Evolutionary conservation across 1,284 basidiomycete species (phyloP), one percentile per base, ranked within the genome.

Genomic region (Amylostereum areolatum): DNA sequence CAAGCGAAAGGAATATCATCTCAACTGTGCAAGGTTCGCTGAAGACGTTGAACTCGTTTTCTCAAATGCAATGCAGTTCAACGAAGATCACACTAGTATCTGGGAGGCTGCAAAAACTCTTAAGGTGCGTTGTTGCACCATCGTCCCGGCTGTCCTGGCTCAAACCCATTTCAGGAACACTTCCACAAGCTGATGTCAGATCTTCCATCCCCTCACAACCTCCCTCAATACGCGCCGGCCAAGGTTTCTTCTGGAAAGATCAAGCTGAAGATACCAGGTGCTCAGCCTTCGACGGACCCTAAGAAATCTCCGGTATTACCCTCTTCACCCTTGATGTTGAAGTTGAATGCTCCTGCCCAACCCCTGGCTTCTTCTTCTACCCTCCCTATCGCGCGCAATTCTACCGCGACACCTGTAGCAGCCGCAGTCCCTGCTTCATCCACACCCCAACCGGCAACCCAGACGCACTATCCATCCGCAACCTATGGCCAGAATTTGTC

Each of bases 21-120:
- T 74, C 1, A 69, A 81, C 1, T 18, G 18, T 18, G 71, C 78
- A 4, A 83, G 89, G 35, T 93, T 95, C 61, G 86, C 87, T 46
- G 79, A 80, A 30, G 94, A 97, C 56, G 85, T 94, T 5, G 91
- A 94, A 60, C 78, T 92, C 40, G 87, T 97, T 43, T 96, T 94
- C 68, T 79, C 81, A n/a, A 97, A 97, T 63, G 94, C 94, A 3
- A 75, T 92, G 64, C 68, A 77, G 46, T 91, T 89, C 67, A 91
- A 91, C 57, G 80, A 78, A 57, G 89, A 91, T 27, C 76, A 85
- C 58, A 88, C 83, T 25, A 72, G 66, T 48, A 85, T 91, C 35
- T 90, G 84, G 82, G 79, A 88, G 56, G 86, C 89, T 59, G 87
- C 88, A 11, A 59, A 73, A 25, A 62, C 69, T 7, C 71, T 91